These are phyloP conservation scores for Sporothrix brasiliensis DNA, from an alignment of 2,329 filamentous ascomycete species.

Conservation along the genomic window DNA sequence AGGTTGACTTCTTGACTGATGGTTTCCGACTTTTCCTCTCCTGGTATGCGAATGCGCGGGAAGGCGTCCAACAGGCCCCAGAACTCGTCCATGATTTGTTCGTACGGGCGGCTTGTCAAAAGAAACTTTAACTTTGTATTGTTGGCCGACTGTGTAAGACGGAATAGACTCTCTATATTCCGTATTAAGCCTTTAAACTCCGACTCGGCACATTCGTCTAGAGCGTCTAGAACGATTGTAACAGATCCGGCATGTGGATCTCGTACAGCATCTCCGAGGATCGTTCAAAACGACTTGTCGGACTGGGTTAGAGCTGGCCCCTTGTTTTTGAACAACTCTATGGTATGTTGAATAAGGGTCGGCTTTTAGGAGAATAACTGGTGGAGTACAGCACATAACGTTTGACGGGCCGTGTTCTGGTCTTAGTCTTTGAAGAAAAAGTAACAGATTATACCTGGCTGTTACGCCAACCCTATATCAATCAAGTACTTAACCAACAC, in stretches of 20 bases:
- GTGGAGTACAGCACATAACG: constrained; percentile 48
- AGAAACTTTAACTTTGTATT: not conserved
- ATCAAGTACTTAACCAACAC: constrained; percentile 27
- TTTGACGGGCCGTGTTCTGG: constrained; percentile 44
- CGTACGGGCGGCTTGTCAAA: constrained; percentile 5
- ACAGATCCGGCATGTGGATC: constrained; percentile 42
- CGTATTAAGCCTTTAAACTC: constrained; percentile 10
- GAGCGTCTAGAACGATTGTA: constrained; percentile 46
- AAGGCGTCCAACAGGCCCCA: not conserved
- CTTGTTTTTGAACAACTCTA: constrained; percentile 37
- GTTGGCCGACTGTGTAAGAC: not conserved
- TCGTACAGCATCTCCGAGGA: constrained; percentile 40
- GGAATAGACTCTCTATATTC: not conserved
- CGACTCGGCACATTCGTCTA: constrained; percentile 41
- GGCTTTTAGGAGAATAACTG: constrained; percentile 44
- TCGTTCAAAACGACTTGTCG: constrained; percentile 42
- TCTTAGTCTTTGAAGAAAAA: constrained; percentile 50
- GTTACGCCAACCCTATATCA: not conserved
- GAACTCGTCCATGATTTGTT: not conserved
- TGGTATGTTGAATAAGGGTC: constrained; percentile 43
- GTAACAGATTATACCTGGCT: constrained; percentile 43
- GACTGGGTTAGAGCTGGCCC: constrained; percentile 39
- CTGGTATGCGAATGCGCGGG: constrained; percentile 28
- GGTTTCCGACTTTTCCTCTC: constrained; percentile 30
- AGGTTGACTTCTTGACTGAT: constrained; percentile 31